Evolutionary conservation across 345 rosid species (phyloP).

Genomic region (Lenwebbia sp.): DNA sequence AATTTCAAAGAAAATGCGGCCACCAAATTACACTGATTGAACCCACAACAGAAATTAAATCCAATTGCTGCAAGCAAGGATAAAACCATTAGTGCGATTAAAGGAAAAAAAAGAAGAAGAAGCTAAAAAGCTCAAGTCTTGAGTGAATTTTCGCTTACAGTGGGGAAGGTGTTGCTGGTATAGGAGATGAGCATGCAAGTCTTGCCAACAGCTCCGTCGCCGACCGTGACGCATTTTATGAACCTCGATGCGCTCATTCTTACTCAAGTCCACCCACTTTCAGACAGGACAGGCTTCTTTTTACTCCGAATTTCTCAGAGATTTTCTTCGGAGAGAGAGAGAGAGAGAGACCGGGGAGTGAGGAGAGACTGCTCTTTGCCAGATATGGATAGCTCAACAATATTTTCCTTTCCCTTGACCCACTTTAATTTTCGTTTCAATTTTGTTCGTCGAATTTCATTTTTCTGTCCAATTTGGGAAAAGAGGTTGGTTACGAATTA

Average conservation of each 20-base stretch:
- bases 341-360: neutral
- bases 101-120: neutral
- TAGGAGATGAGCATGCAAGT: slow-evolving; percentile 77
- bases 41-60: neutral
- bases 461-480: neutral
- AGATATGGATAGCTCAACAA: neutral
- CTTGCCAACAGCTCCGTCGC: slow-evolving; percentile 80
- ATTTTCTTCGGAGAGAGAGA: neutral
- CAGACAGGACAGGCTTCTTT: neutral
- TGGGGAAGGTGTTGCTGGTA: slow-evolving; percentile 72
- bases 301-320: neutral
- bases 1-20: neutral
- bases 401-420: neutral
- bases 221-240: slow-evolving; percentile 76
- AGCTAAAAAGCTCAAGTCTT: neutral
- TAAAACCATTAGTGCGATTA: neutral
- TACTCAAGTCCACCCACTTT: neutral
- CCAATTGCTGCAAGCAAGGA: neutral
- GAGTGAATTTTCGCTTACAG: slow-evolving; percentile 20
- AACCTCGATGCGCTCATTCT: slow-evolving; percentile 68
- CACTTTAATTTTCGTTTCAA: neutral
- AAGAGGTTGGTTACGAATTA: neutral
- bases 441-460: neutral
- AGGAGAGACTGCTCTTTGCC: neutral
- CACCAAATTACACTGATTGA: neutral